Evolutionary conservation across 441 rosid species (phyloP).

Genomic region (Populus hybrid): DNA sequence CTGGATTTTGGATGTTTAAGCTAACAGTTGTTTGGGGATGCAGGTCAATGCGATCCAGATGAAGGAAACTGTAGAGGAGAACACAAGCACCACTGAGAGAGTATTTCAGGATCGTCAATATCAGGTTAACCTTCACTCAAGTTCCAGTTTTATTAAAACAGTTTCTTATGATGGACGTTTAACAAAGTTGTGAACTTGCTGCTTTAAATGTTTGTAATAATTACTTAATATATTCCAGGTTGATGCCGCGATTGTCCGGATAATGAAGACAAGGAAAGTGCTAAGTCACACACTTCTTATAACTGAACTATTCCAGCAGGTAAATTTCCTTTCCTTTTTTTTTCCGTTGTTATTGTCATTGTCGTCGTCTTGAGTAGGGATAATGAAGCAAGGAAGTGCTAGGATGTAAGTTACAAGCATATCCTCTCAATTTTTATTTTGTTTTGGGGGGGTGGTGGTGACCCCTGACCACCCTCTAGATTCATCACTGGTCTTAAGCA

Average conservation of each 20-base stretch:
- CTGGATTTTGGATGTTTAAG: background rate
- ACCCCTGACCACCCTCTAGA: background rate
- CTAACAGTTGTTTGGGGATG: slow-evolving; percentile 8
- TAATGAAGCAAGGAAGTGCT: background rate
- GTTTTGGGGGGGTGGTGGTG: no score
- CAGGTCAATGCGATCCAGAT: slow-evolving; percentile 99
- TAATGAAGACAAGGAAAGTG: slow-evolving; percentile 98
- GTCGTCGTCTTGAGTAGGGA: background rate
- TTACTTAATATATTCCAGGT: slow-evolving; percentile 42
- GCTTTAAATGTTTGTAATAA: slow-evolving; percentile 5
- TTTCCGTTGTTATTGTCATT: background rate
- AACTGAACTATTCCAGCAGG: slow-evolving; percentile 99
- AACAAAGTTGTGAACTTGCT: slow-evolving; percentile 7
- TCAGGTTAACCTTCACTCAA: slow-evolving; percentile 52
- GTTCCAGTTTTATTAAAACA: background rate
- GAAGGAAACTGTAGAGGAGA: slow-evolving; percentile 99
- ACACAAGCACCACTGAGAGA: slow-evolving; percentile 96
- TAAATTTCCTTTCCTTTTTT: slow-evolving; percentile 19
- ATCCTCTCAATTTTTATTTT: no score
- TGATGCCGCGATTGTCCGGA: slow-evolving; percentile 98
- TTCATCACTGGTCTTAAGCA: background rate
- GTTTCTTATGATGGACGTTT: background rate
- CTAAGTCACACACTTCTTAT: slow-evolving; percentile 97
- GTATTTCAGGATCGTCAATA: slow-evolving; percentile 99
- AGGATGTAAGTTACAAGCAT: no score